Conservation (phyloP, 1,284 basidiomycete species). For the Moesziomyces sp. region DNA sequence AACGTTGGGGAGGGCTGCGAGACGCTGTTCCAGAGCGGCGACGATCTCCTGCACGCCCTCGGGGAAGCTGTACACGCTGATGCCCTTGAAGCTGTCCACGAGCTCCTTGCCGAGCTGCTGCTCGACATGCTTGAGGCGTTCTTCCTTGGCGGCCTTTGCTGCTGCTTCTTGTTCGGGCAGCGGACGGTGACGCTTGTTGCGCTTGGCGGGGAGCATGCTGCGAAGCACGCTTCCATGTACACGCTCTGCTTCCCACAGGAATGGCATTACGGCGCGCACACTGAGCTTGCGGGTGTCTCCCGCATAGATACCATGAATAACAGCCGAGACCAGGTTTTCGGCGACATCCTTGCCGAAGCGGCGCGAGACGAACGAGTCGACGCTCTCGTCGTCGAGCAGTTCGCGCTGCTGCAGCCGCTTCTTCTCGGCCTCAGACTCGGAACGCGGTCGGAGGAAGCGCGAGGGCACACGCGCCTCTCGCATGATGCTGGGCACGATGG, state of each 20-base stretch:
- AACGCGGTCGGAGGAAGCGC: constrained; percentile 68
- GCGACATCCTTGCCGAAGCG: constrained; percentile 81
- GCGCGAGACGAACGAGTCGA: constrained; percentile 81
- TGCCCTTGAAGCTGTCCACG: constrained; percentile 72
- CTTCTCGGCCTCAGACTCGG: constrained; percentile 61
- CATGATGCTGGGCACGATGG: constrained; percentile 63
- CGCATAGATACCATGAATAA: constrained; percentile 93
- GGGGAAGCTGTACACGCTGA: constrained; percentile 81
- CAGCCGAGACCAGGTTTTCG: constrained; percentile 79
- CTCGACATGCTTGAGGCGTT: constrained; percentile 51
- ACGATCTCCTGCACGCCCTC: constrained; percentile 82
- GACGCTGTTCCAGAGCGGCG: constrained; percentile 72
- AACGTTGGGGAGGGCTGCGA: constrained; percentile 74
- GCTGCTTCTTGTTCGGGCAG: constrained; percentile 26
- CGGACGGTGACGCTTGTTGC: constrained; percentile 41
- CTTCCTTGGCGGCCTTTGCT: constrained; percentile 23
- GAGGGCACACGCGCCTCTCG: constrained; percentile 73
- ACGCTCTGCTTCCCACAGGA: constrained; percentile 77
- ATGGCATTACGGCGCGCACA: constrained; percentile 80
- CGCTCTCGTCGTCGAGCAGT: constrained; percentile 76
- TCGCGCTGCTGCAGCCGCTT: constrained; percentile 33
- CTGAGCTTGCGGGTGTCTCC: constrained; percentile 82
- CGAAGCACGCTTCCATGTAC: constrained; percentile 78
- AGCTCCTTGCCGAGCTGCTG: constrained; percentile 69
- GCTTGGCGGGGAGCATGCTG: constrained; percentile 71